Conservation (phyloP, 2,329 filamentous ascomycete genomes). For the Claviceps spartinae region DNA sequence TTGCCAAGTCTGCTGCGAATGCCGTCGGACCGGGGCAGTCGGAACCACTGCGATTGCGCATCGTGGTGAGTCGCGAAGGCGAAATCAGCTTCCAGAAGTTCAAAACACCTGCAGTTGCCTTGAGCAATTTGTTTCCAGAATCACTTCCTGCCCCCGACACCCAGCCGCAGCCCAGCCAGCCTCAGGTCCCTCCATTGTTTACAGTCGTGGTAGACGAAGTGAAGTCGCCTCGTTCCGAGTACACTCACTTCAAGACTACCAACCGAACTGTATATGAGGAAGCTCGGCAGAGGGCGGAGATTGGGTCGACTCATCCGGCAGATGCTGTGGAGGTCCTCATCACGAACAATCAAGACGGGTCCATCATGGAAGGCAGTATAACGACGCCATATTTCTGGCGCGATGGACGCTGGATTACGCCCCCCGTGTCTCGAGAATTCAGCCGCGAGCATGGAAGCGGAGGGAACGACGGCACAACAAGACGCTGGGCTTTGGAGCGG, state of each 20-base stretch:
- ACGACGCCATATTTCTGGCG: conserved; percentile 76
- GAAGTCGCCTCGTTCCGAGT: conserved; percentile 38
- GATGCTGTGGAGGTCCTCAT: conserved; percentile 61
- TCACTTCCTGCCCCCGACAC: conserved; percentile 33
- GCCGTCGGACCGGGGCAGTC: conserved; percentile 22
- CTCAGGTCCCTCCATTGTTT: conserved; percentile 20
- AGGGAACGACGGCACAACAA: conserved; percentile 69
- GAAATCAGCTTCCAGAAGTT: conserved; percentile 28
- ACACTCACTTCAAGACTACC: conserved; percentile 80
- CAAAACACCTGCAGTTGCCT: conserved; percentile 23
- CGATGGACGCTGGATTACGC: conserved; percentile 64
- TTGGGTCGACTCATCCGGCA: conserved; percentile 35
- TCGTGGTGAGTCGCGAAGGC: conserved; percentile 39
- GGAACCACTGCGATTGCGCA: conserved; percentile 35
- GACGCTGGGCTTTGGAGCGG: conserved; percentile 69
- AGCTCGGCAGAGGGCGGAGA: conserved; percentile 48
- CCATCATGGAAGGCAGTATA: conserved; percentile 75
- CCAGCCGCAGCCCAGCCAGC: conserved; percentile 10
- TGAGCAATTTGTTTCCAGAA: conserved; percentile 44
- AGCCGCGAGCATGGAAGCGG: conserved; percentile 40
- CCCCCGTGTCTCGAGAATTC: conserved; percentile 39
- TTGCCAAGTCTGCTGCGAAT: conserved; percentile 20
- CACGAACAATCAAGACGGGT: conserved; percentile 42
- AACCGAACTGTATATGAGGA: conserved; percentile 55
- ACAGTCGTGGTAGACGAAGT: conserved; percentile 30